A percentile compares a stretch with the other conserved stretches of the same genome.
Evolutionary conservation across 352 stramenopile species (phyloP).

Genomic region (Phytopythium vexans): DNA sequence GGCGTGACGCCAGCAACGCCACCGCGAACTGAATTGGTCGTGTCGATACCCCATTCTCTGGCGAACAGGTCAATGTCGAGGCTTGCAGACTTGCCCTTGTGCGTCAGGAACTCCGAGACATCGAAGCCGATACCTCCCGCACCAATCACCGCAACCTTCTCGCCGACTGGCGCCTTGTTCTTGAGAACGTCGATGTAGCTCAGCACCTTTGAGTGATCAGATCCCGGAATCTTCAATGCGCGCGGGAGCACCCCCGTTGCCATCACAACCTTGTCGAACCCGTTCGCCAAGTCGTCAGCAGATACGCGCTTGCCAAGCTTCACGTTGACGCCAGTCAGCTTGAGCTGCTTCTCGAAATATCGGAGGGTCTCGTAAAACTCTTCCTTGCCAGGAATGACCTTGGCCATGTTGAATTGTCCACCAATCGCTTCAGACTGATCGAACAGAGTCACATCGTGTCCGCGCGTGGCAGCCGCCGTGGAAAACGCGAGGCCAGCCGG

Average conservation of each 20-base stretch:
- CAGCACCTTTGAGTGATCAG: conserved; percentile 88
- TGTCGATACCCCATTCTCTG: conserved; percentile 95
- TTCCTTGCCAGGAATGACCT: conserved; percentile 95
- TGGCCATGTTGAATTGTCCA: conserved; percentile 97
- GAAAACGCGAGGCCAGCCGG: conserved; percentile 93
- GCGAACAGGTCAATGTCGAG: conserved; percentile 85
- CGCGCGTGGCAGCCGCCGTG: conserved; percentile 82
- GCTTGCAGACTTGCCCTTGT: conserved; percentile 66
- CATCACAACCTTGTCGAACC: conserved; percentile 93
- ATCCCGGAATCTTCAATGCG: conserved; percentile 84
- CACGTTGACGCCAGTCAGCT: conserved; percentile 84
- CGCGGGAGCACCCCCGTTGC: conserved; percentile 94
- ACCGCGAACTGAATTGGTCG: conserved; percentile 71
- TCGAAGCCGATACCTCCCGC: conserved; percentile 98
- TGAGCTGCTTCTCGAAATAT: conserved; percentile 92
- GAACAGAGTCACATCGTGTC: conserved; percentile 94
- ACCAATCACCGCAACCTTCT: conserved; percentile 94
- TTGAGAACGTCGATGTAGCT: conserved; percentile 96
- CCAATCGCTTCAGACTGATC: conserved; percentile 87
- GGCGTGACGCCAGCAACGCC: conserved; percentile 68
- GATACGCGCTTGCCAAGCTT: conserved; percentile 55
- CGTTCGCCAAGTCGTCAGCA: conserved; percentile 36
- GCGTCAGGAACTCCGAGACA: conserved; percentile 93
- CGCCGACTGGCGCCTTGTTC: conserved; percentile 84
- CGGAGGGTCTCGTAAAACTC: conserved; percentile 97